Evolutionary conservation across 2,329 filamentous ascomycete species (phyloP), one percentile per base, ranked within the genome.

Genomic region (Curvularia lunata): DNA sequence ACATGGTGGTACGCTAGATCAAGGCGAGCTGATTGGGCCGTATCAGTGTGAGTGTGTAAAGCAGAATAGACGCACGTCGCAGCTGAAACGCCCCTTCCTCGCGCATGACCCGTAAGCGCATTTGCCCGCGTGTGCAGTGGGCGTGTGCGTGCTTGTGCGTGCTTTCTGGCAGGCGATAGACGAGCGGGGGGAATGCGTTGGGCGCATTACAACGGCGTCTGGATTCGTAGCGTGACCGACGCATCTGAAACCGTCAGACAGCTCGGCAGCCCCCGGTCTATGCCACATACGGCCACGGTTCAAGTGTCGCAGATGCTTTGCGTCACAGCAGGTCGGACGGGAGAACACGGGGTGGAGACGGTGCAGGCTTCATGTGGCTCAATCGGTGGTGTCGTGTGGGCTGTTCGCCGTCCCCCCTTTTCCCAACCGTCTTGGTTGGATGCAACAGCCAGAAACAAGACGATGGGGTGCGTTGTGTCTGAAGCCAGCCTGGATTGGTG

Each of bases 261-360:
- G 42, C 41, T 58, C 56, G 48, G 51, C 59, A 52, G 25, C 25
- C 27, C 25, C 41, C n/a, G 18, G 52, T 50, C 53, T 50, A 63
- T 52, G 12, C 60, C 51, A 32, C 41, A 43, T 57, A 16, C 43
- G 51, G 60, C 50, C 42, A 53, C 27, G 48, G 41, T 54, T 2
- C 48, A 56, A 54, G 40, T 59, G 62, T 65, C 56, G 53, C 60
- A 63, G 54, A 49, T 52, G 52, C n/a, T 52, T 52, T 42, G 49
- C 56, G 48, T 61, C 54, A 54, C 58, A 58, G 38, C 47, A 43
- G 56, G 23, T n/a, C n/a, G 8, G 37, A 7, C 21, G 38, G 13
- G 38, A 8, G 19, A 41, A 64, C 59, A 59, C 54, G 49, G 56
- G 52, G 55, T 25, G 52, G 62, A 65, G 64, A 68, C 67, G 56